Conservation (phyloP, 805 yeast genomes). For the Phaffomyces antillensis region DNA sequence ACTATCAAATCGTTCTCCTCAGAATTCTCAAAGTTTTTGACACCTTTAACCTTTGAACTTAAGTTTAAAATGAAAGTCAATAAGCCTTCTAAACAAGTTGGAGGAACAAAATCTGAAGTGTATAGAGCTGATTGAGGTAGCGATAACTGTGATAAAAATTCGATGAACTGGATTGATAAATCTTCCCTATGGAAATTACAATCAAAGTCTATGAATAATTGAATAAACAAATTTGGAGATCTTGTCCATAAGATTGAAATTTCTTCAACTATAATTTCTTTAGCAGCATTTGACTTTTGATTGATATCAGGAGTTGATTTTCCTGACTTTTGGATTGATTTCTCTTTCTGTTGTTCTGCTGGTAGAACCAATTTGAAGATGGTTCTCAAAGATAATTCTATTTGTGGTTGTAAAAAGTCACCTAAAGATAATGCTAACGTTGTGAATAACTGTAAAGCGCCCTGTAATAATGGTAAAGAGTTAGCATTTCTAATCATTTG, state of each 20-base stretch:
- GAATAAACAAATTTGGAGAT: constrained; percentile 69
- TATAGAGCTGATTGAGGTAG: constrained; percentile 77
- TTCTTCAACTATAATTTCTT: constrained; percentile 81
- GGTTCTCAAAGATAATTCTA: constrained; percentile 62
- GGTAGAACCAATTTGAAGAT: constrained; percentile 55
- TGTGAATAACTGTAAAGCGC: constrained; percentile 68
- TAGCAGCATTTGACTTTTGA: constrained; percentile 30
- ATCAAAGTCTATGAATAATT: constrained; percentile 76
- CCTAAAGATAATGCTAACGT: constrained; percentile 66
- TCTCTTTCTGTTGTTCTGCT: constrained; percentile 15
- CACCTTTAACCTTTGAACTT: constrained; percentile 33
- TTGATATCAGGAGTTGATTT: constrained; percentile 28
- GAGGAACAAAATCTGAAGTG: constrained; percentile 86
- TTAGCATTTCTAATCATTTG: constrained; percentile 72
- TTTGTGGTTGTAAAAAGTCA: constrained; percentile 63
- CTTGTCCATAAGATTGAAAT: constrained; percentile 77
- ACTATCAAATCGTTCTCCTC: constrained; percentile 15
- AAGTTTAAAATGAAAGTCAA: constrained; percentile 62
- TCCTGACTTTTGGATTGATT: constrained; percentile 12
- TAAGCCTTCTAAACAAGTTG: constrained; percentile 85
- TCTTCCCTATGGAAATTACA: constrained; percentile 87
- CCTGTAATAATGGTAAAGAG: constrained; percentile 63
- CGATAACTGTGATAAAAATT: constrained; percentile 68
- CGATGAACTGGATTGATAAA: constrained; percentile 58
- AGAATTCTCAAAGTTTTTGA: constrained; percentile 16